Conservation (phyloP, 78 protist species). For the Dictyostelium brefeldianum region DNA sequence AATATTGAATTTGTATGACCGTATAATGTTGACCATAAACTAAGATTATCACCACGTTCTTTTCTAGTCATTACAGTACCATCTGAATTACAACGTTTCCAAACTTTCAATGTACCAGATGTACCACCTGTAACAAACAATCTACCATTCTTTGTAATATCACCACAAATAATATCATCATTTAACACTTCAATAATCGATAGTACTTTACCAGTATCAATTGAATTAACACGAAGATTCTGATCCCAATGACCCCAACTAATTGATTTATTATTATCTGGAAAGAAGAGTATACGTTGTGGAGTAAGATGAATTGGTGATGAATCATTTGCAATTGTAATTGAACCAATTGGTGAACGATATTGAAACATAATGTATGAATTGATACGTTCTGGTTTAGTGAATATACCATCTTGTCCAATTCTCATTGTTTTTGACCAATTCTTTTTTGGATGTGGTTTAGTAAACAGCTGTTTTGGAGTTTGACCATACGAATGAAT, state of each 20-base stretch:
- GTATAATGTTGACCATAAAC: slow-evolving; percentile 30
- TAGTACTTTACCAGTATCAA: slow-evolving; percentile 65
- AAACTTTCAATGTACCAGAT: slow-evolving; percentile 65
- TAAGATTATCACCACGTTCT: slow-evolving; percentile 73
- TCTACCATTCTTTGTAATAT: slow-evolving; percentile 72
- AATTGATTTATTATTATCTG: slow-evolving; percentile 40
- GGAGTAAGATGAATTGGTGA: slow-evolving; percentile 54
- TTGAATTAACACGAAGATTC: slow-evolving; percentile 61
- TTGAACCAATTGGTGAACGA: slow-evolving; percentile 52
- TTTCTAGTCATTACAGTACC: slow-evolving; percentile 62
- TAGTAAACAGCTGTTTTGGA: slow-evolving; percentile 94
- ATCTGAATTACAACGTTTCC: slow-evolving; percentile 60
- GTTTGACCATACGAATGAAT: slow-evolving; percentile 98
- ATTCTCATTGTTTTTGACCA: slow-evolving; percentile 16
- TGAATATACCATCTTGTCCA: slow-evolving; percentile 42
- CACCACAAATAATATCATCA: slow-evolving; percentile 78
- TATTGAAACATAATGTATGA: slow-evolving; percentile 29
- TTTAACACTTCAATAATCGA: slow-evolving; percentile 52
- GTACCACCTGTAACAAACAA: slow-evolving; percentile 73
- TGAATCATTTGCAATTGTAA: slow-evolving; percentile 37
- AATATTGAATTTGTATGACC: slow-evolving; percentile 85
- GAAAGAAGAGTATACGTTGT: slow-evolving; percentile 53
- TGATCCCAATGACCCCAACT: slow-evolving; percentile 90
- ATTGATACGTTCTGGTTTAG: slow-evolving; percentile 26
- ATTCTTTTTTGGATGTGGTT: slow-evolving; percentile 91